Evolutionary conservation across 148 eudicot genomes (phyloP).

Genomic region (Bassia scoparia): DNA sequence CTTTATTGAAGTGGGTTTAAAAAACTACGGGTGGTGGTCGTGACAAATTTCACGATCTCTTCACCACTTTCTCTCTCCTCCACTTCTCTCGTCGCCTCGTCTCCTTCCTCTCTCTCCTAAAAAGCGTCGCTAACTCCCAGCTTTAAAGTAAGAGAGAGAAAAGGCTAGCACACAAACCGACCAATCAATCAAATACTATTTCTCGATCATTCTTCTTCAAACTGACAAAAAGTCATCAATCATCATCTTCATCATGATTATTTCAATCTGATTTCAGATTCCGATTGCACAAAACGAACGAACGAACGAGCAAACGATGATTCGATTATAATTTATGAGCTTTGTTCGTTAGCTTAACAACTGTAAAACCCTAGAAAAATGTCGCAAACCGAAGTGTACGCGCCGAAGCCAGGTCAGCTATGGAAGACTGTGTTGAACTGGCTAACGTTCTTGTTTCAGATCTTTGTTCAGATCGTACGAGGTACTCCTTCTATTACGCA

Average conservation of each 20-base stretch:
- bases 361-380: conserved; percentile 35
- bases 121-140: background rate
- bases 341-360: background rate
- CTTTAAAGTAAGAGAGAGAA: conserved; percentile 14
- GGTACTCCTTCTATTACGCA: conserved; percentile 73
- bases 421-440: conserved; percentile 84
- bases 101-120: background rate
- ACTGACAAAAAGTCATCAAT: background rate
- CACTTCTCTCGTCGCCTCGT: background rate
- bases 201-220: background rate
- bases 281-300: background rate
- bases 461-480: conserved; percentile 78
- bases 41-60: background rate
- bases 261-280: background rate
- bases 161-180: background rate
- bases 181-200: conserved; percentile 7
- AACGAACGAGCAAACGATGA: background rate
- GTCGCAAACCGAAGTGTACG: conserved; percentile 59
- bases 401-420: conserved; percentile 65
- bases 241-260: background rate
- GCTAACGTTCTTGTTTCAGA: conserved; percentile 83
- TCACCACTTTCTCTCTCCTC: background rate
- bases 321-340: too few species aligned
- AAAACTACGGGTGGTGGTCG: background rate
- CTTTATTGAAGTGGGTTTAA: too few species aligned